These are phyloP conservation scores for Exutisphaerella laricina DNA, from an alignment of 2,329 filamentous ascomycete species.

Conservation along the genomic window DNA sequence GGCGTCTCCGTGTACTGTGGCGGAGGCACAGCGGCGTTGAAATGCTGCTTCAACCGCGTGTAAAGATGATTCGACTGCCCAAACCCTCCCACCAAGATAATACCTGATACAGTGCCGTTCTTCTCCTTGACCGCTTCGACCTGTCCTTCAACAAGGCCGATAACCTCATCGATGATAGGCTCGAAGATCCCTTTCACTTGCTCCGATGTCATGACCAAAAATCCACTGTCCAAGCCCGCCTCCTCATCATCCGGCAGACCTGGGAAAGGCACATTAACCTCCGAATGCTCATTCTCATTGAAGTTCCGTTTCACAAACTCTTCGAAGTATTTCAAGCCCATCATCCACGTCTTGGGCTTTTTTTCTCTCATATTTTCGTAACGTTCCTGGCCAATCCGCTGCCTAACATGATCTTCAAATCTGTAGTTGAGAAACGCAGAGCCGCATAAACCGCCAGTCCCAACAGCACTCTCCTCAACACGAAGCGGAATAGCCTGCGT, in stretches of 20 bases:
- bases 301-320: slow-evolving; percentile 83
- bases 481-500: slow-evolving; percentile 64
- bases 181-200: slow-evolving; percentile 59
- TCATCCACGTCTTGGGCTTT: slow-evolving; percentile 70
- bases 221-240: slow-evolving; percentile 68
- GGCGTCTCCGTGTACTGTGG: slow-evolving; percentile 62
- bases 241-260: slow-evolving; percentile 71
- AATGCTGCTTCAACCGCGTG: slow-evolving; percentile 63
- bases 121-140: slow-evolving; percentile 38
- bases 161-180: slow-evolving; percentile 65
- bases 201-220: slow-evolving; percentile 66
- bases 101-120: slow-evolving; percentile 50
- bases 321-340: slow-evolving; percentile 70
- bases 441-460: slow-evolving; percentile 70
- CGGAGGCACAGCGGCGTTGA: slow-evolving; percentile 48
- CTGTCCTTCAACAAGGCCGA: slow-evolving; percentile 47
- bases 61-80: slow-evolving; percentile 69
- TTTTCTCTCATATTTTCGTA: slow-evolving; percentile 73
- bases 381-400: slow-evolving; percentile 56
- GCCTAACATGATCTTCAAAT: slow-evolving; percentile 70
- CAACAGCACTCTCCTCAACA: slow-evolving; percentile 73
- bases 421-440: slow-evolving; percentile 75
- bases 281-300: slow-evolving; percentile 59
- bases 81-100: slow-evolving; percentile 76
- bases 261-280: slow-evolving; percentile 73